Evolutionary conservation across 306 rosid genomes (phyloP), one percentile per base, ranked within the genome.

Genomic region (Arachis stenosperma): DNA sequence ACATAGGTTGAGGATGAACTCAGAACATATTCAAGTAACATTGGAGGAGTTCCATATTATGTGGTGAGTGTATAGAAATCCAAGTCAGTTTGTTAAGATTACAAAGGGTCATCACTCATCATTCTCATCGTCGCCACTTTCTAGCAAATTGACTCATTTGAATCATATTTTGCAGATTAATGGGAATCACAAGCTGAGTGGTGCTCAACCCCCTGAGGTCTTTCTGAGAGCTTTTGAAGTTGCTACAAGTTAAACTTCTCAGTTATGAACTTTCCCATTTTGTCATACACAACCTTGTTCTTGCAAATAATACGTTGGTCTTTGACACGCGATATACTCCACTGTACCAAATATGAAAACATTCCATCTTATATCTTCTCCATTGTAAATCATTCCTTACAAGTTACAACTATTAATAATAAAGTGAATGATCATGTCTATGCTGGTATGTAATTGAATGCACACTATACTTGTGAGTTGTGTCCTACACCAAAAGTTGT

Each of bases 141-240:
- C 17, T 7, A 44, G 13, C n/a, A 29, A 29, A 62, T 64, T 60
- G 68, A 67, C 55, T 67, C 11, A n/a, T 56, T 75, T 78, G 5
- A 69, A 75, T 33, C 37, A 33, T 54, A 27, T 69, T 82, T 70
- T 75, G 61, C 88, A 93, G 98, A 85, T 93, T 63, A 90, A 93
- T 79, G 96, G 92, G 60, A 83, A 71, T 72, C 86, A 74, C 14
- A 79, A 82, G 67, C 17, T 93, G 74, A 85, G 85, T 8, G 98
- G 98, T 10, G 96, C 79, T 15, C 96, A 93, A 51, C 84, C 94
- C 52, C 85, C 92, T 51, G 97, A 89, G 75, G 84, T 76, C n/a
- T 89, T 93, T 85, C 73, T 81, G 86, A 89, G 73, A 88, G 89
- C 92, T 82, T 93, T 93, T 39, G 73, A 82, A 79, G 74, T 55